Conservation (phyloP, 805 yeast species). For the Cyberlindnera japonica region DNA sequence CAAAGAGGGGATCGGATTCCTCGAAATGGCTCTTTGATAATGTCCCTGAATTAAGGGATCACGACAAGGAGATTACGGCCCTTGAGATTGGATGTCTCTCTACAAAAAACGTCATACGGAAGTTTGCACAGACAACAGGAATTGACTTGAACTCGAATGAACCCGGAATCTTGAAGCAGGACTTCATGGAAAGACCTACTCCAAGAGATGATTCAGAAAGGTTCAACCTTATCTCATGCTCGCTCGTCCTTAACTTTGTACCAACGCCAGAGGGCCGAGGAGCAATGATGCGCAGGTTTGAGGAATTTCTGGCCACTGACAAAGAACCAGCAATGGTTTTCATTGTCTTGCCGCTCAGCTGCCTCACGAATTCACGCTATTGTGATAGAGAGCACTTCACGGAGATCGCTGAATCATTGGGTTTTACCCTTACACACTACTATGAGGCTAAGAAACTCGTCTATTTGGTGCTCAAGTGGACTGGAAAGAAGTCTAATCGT, state of each 20-base stretch:
- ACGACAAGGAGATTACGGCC: constrained; percentile 35
- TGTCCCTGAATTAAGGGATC: constrained; percentile 40
- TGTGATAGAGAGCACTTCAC: constrained; percentile 43
- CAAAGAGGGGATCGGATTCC: constrained; percentile 85
- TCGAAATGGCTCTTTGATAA: constrained; percentile 76
- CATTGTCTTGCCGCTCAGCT: constrained; percentile 85
- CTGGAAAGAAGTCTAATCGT: constrained; percentile 23
- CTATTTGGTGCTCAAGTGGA: constrained; percentile 64
- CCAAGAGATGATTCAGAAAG: constrained; percentile 44
- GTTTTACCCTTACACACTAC: constrained; percentile 45
- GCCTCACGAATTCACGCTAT: constrained; percentile 80
- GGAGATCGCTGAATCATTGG: constrained; percentile 53
- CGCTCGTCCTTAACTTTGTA: constrained; percentile 85
- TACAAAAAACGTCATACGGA: constrained; percentile 61
- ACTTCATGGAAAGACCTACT: constrained; percentile 73
- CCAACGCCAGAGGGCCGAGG: constrained; percentile 71
- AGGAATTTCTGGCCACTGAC: constrained; percentile 45
- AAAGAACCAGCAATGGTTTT: constrained; percentile 43
- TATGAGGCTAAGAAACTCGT: constrained; percentile 69
- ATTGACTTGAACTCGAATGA: constrained; percentile 83
- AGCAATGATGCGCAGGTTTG: constrained; percentile 63
- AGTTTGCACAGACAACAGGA: constrained; percentile 36
- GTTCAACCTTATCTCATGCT: constrained; percentile 73
- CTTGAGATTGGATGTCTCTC: constrained; percentile 84
- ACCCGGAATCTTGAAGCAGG: constrained; percentile 68